These are phyloP conservation scores for Setaria viridis DNA, from an alignment of 202 grass and related monocot species.

Conservation along the genomic window DNA sequence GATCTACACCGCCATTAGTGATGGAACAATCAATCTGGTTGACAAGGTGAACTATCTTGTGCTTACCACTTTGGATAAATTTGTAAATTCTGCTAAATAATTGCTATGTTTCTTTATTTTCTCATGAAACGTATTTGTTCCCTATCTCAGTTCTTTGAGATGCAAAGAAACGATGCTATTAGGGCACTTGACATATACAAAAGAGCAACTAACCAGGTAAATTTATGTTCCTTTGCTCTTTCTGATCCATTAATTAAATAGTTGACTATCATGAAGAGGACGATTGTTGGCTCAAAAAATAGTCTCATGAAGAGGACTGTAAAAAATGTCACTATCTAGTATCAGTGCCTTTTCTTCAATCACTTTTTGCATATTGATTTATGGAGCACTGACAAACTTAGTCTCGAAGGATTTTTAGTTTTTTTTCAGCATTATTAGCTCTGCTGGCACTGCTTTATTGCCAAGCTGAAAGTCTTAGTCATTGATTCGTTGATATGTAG, in stretches of 20 bases:
- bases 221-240: constrained; percentile 8
- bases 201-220: constrained; percentile 95
- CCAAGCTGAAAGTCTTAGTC: constrained; percentile 16
- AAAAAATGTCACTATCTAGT: background rate
- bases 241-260: constrained; percentile 6
- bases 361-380: background rate
- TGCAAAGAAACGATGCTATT: constrained; percentile 92
- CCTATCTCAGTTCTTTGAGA: constrained; percentile 91
- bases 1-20: constrained; percentile 94
- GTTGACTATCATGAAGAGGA: background rate
- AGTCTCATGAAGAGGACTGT: background rate
- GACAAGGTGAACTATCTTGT: constrained; percentile 78
- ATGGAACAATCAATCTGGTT: constrained; percentile 92
- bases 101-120: constrained; percentile 30
- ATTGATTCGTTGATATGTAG: constrained; percentile 20
- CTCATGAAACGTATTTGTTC: constrained; percentile 27
- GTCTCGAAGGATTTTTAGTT: background rate
- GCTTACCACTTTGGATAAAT: constrained; percentile 28
- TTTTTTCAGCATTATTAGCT: constrained; percentile 13
- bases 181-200: constrained; percentile 97
- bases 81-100: constrained; percentile 7
- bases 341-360: background rate
- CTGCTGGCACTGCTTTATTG: constrained; percentile 10
- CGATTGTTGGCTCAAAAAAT: background rate
- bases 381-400: background rate